Evolutionary conservation across 495 filamentous ascomycete species (phyloP).

Genomic region (Penicillium bovifimosum): DNA sequence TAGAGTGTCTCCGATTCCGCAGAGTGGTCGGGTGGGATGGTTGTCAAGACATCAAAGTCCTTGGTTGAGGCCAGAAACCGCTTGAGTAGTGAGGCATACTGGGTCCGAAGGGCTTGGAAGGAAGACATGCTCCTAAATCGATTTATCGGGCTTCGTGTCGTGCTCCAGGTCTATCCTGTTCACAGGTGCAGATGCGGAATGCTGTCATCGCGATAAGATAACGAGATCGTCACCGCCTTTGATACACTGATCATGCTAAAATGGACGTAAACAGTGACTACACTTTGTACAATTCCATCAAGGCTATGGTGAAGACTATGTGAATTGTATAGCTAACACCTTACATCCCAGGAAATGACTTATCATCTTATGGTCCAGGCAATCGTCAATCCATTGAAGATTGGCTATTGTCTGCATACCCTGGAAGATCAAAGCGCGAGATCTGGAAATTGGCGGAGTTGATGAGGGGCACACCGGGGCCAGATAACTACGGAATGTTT

Average conservation of each 20-base stretch:
- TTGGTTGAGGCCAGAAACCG: slow-evolving; percentile 51
- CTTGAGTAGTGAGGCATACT: slow-evolving; percentile 46
- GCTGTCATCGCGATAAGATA: slow-evolving; percentile 1
- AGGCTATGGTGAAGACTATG: too few species aligned
- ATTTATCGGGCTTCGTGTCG: background rate
- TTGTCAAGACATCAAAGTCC: slow-evolving; percentile 56
- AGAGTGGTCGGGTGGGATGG: slow-evolving; percentile 32
- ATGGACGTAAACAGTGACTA: too few species aligned
- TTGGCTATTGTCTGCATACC: too few species aligned
- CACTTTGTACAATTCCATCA: too few species aligned
- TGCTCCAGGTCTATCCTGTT: background rate
- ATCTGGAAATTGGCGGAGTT: background rate
- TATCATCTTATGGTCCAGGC: too few species aligned
- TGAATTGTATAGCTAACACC: too few species aligned
- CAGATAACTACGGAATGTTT: slow-evolving; percentile 4
- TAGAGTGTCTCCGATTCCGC: slow-evolving; percentile 52
- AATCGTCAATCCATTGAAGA: too few species aligned
- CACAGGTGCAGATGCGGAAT: background rate
- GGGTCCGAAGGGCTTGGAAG: slow-evolving; percentile 31
- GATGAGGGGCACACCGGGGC: background rate
- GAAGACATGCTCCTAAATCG: slow-evolving; percentile 23
- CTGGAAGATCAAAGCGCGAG: too few species aligned
- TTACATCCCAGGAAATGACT: too few species aligned
- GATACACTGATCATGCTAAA: background rate
- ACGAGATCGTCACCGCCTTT: background rate